Conservation (phyloP, 768 basidiomycete genomes). For the Termitomyces sp. region DNA sequence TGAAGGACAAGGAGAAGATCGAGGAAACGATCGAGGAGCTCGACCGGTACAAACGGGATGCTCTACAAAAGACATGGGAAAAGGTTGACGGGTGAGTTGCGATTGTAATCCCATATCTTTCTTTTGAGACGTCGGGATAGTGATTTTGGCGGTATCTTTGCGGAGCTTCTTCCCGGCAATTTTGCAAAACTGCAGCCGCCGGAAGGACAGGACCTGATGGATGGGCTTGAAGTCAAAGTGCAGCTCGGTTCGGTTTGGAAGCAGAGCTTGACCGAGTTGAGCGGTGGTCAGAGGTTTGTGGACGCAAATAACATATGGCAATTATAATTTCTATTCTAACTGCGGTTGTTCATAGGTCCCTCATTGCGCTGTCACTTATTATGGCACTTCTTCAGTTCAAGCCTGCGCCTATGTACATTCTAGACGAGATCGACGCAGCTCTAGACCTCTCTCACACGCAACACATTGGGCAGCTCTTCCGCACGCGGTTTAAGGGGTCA, state of each 20-base stretch:
- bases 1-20: slow-evolving; percentile 93
- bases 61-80: slow-evolving; percentile 92
- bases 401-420: slow-evolving; percentile 98
- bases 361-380: slow-evolving; percentile 96
- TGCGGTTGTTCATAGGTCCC: slow-evolving; percentile 54
- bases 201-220: slow-evolving; percentile 89
- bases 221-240: slow-evolving; percentile 97
- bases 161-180: slow-evolving; percentile 92
- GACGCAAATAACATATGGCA: not conserved
- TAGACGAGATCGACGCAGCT: slow-evolving; percentile 98
- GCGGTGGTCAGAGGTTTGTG: slow-evolving; percentile 90
- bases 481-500: slow-evolving; percentile 93
- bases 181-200: slow-evolving; percentile 94
- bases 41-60: slow-evolving; percentile 91
- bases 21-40: slow-evolving; percentile 91
- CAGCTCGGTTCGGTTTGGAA: slow-evolving; percentile 96
- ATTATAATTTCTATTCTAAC: not conserved
- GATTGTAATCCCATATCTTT: not conserved
- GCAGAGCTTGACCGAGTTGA: slow-evolving; percentile 93
- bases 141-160: slow-evolving; percentile 96
- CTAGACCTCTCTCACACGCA: slow-evolving; percentile 95
- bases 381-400: slow-evolving; percentile 99
- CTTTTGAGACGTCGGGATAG: slow-evolving; percentile 35
- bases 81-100: slow-evolving; percentile 82
- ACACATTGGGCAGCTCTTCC: slow-evolving; percentile 97